These are phyloP conservation scores for Teunomyces gatunensis DNA, from an alignment of 805 yeast genomes.

Conservation along the genomic window DNA sequence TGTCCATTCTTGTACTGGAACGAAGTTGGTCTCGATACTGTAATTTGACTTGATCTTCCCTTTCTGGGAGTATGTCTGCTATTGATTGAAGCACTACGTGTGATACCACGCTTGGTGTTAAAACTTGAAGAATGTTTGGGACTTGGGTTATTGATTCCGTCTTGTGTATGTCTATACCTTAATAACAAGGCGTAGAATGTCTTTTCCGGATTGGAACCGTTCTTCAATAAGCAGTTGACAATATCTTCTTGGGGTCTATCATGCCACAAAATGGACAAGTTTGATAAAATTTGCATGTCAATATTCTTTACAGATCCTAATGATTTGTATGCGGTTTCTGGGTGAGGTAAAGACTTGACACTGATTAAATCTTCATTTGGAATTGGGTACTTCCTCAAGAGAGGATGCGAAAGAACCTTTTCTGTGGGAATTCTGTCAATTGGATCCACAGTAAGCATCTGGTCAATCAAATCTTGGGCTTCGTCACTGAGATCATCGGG, in stretches of 20 bases:
- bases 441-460: constrained; percentile 72
- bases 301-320: constrained; percentile 47
- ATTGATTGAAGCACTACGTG: constrained; percentile 17
- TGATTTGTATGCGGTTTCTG: constrained; percentile 51
- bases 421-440: constrained; percentile 65
- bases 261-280: constrained; percentile 57
- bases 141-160: constrained; percentile 10
- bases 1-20: constrained; percentile 36
- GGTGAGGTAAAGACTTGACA: constrained; percentile 52
- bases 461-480: constrained; percentile 63
- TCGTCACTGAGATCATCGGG: constrained; percentile 61
- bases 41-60: constrained; percentile 29
- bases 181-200: constrained; percentile 45
- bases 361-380: constrained; percentile 43
- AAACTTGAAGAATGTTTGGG: constrained; percentile 14
- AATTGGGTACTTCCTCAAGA: constrained; percentile 51
- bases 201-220: constrained; percentile 44
- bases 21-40: constrained; percentile 41
- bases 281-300: constrained; percentile 52
- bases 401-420: constrained; percentile 58
- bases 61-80: constrained; percentile 23
- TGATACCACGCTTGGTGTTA: constrained; percentile 13
- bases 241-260: constrained; percentile 46
- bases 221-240: constrained; percentile 31
- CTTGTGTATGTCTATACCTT: constrained; percentile 43